These are phyloP conservation scores for Panus rudis DNA, from an alignment of 768 basidiomycete genomes.

Conservation along the genomic window DNA sequence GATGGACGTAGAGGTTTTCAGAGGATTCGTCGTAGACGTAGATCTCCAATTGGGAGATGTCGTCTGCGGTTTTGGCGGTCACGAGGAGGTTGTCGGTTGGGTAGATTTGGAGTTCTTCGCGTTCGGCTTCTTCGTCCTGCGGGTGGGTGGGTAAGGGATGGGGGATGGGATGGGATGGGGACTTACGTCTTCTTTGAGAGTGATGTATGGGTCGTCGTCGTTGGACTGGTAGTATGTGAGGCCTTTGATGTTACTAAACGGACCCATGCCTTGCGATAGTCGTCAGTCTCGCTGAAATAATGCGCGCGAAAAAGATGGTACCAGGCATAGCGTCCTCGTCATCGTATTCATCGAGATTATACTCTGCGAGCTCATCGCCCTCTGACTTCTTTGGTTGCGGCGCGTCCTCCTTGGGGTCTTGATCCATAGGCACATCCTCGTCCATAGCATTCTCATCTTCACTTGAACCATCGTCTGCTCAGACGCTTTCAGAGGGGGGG, in stretches of 20 bases:
- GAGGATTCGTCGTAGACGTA: conserved; percentile 92
- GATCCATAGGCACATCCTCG: conserved; percentile 36
- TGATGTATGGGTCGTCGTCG: conserved; percentile 94
- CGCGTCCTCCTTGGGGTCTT: conserved; percentile 19
- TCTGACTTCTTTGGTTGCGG: conserved; percentile 27
- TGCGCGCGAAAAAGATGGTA: conserved; percentile 10
- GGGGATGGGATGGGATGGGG: neutral
- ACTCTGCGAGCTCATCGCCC: conserved; percentile 71
- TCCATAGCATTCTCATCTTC: conserved; percentile 60
- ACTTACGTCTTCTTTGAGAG: conserved; percentile 70
- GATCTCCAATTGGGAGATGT: conserved; percentile 91
- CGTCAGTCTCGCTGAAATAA: conserved; percentile 7
- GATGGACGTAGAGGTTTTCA: conserved; percentile 92
- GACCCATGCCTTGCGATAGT: conserved; percentile 46
- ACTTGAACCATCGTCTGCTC: conserved; percentile 26
- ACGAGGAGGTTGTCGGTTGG: conserved; percentile 92
- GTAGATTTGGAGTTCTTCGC: conserved; percentile 81
- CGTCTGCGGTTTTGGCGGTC: conserved; percentile 92
- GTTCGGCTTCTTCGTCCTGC: conserved; percentile 74
- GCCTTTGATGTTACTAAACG: conserved; percentile 95
- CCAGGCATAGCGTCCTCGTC: conserved; percentile 50
- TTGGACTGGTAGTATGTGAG: conserved; percentile 87
- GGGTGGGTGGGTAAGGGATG: conserved; percentile 4
- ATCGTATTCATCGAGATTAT: conserved; percentile 90
- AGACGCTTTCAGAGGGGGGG: conserved; percentile 16